Evolutionary conservation across 1,284 basidiomycete species (phyloP), one percentile per base, ranked within the genome.

Genomic region (Heterobasidion irregulare): DNA sequence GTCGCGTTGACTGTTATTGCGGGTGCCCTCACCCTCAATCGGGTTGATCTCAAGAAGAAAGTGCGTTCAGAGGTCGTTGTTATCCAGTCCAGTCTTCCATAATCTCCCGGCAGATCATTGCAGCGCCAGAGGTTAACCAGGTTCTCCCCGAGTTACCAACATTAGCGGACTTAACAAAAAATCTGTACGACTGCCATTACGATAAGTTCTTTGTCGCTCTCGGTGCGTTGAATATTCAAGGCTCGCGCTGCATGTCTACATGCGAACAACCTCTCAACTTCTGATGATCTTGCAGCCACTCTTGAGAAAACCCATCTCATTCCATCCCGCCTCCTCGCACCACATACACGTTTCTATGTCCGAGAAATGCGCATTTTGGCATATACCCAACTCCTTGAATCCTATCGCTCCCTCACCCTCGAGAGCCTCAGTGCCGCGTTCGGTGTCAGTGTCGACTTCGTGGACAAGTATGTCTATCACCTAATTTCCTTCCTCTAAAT

Each of bases 281-380:
- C 3, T 46, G 18, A 10, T 16, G 35, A 6, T 9, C 4, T 45
- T 58, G 13, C 59, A 89, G 92, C 94, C 18, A 87, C 87, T 6
- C 85, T 98, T 49, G 94, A 98, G 71, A 86, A 94, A 72, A 82
- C 82, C 0, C 84, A 92, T 66, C 84, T 98, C 57, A 74, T 95
- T 18, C 88, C 94, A 9, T 96, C 92, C 15, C 88, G 92, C 32
- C 73, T 94, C 48, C 82, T 98, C 47, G 80, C 86, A 6, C 89
- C 89, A 0, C 97, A 99, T 66, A 82, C 93, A 1, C 83, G 92
- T 3, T 98, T 79, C 76, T 98, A 97, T 69, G 83, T 96, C 18
- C 86, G 95, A 52, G 97, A 98, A 71, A 95, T 98, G 91, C 86
- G 96, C 47, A 95, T 99, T 64, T 86, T 93, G 48, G 94, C 95